Percentiles rank a stretch among this genome's conserved stretches.
Conservation (phyloP, 169 alveolate species). For the Plasmodium coatneyi region DNA sequence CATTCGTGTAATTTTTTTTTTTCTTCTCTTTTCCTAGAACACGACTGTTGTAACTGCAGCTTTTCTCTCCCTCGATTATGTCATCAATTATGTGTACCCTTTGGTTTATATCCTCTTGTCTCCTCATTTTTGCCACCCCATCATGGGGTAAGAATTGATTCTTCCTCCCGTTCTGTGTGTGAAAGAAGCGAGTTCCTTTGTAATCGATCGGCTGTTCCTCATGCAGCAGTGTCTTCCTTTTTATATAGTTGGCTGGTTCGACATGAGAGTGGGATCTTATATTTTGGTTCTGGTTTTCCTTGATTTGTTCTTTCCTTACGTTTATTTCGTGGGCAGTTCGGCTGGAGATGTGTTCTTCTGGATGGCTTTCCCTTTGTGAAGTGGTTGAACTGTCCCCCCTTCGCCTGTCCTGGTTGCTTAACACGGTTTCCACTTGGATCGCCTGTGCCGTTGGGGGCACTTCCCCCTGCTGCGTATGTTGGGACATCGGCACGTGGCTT, state of each 20-base stretch:
- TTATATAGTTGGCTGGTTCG: background rate
- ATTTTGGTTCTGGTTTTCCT: background rate
- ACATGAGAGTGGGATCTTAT: background rate
- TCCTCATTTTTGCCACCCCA: background rate
- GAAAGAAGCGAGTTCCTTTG: background rate
- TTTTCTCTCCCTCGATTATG: background rate
- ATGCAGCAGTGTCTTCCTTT: background rate
- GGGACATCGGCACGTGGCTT: background rate
- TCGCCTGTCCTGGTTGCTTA: background rate
- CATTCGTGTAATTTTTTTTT: background rate
- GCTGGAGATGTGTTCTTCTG: background rate
- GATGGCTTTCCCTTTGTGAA: background rate
- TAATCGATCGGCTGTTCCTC: background rate
- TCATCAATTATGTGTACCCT: background rate
- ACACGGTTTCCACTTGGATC: background rate
- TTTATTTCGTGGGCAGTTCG: background rate
- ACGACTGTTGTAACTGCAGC: background rate
- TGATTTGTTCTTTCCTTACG: background rate
- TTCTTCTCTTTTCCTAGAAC: background rate
- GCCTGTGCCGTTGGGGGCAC: background rate
- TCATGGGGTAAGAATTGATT: background rate
- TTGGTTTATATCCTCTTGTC: background rate
- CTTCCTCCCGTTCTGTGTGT: background rate
- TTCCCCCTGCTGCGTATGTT: background rate
- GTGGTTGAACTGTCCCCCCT: background rate